phyloP scores from a whole-genome alignment of 768 basidiomycete genomes.

The Pluteus cervinus region DNA sequence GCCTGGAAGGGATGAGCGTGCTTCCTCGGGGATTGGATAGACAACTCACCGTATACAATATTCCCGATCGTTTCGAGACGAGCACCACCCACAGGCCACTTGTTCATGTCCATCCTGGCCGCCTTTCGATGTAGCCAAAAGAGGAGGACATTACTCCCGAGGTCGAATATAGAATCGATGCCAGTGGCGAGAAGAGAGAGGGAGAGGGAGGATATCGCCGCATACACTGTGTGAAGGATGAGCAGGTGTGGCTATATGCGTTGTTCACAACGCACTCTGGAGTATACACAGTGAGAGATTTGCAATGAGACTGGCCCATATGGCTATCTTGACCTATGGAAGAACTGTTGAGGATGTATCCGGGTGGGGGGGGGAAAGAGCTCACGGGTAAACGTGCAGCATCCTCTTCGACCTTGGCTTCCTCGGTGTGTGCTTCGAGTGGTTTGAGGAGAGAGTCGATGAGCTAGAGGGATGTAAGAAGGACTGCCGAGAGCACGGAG shows the following conservation, averaged over 20 bases:
- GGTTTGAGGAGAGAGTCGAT: slow-evolving; percentile 86
- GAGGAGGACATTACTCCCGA: slow-evolving; percentile 78
- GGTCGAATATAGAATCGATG: slow-evolving; percentile 83
- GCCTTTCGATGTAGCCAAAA: slow-evolving; percentile 77
- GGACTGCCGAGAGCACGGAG: slow-evolving; percentile 2
- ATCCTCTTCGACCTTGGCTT: slow-evolving; percentile 68
- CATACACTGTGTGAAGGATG: slow-evolving; percentile 61
- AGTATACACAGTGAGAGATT: slow-evolving; percentile 71
- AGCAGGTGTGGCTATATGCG: neutral
- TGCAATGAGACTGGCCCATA: slow-evolving; percentile 75
- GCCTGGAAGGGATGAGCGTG: slow-evolving; percentile 30
- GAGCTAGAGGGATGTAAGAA: slow-evolving; percentile 42
- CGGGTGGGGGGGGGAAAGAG: slow-evolving; percentile 7
- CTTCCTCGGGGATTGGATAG: neutral
- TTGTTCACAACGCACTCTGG: slow-evolving; percentile 43
- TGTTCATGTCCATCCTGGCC: slow-evolving; percentile 62
- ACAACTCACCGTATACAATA: slow-evolving; percentile 63
- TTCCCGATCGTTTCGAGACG: slow-evolving; percentile 88
- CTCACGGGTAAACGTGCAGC: slow-evolving; percentile 61
- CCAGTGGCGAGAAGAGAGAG: slow-evolving; percentile 85
- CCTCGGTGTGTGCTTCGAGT: slow-evolving; percentile 83
- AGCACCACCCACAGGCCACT: slow-evolving; percentile 92
- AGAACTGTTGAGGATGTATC: slow-evolving; percentile 3
- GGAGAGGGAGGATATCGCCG: slow-evolving; percentile 78
- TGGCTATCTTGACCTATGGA: slow-evolving; percentile 76